phyloP scores from a whole-genome alignment of 2,329 filamentous ascomycete genomes.

The Amylocarpus encephaloides region DNA sequence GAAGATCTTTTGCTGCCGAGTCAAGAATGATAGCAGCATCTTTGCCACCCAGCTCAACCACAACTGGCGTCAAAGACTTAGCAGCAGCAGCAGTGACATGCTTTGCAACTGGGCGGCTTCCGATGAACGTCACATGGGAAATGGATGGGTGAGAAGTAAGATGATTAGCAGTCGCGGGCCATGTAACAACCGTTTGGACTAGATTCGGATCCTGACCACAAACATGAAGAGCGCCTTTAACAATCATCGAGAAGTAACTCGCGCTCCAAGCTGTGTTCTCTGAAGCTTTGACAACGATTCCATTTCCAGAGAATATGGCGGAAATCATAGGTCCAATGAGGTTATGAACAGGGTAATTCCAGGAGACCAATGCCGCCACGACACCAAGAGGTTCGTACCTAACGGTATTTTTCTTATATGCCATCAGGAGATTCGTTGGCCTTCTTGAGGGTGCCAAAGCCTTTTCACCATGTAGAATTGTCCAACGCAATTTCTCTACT shows the following conservation, averaged over 20 bases:
- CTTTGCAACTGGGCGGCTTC: constrained; percentile 78
- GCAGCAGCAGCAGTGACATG: constrained; percentile 83
- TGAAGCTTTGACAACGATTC: constrained; percentile 85
- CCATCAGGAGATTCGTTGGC: constrained; percentile 88
- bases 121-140: constrained; percentile 92
- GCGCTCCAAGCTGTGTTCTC: constrained; percentile 95
- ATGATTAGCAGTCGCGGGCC: constrained; percentile 73
- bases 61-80: constrained; percentile 77
- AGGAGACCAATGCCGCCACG: constrained; percentile 85
- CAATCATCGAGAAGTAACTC: constrained; percentile 72
- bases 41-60: constrained; percentile 90
- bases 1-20: constrained; percentile 56
- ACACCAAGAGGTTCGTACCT: constrained; percentile 89
- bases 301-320: constrained; percentile 85
- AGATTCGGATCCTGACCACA: constrained; percentile 79
- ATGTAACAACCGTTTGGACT: constrained; percentile 80
- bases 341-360: constrained; percentile 98
- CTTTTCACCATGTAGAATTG: constrained; percentile 80
- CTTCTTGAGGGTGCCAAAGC: constrained; percentile 65
- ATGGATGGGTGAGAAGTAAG: constrained; percentile 81
- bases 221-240: constrained; percentile 68
- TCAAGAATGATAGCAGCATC: constrained; percentile 88
- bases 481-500: constrained; percentile 91
- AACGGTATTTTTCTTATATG: constrained; percentile 89
- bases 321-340: constrained; percentile 86